Base-by-base conservation (phyloP, 1,284 basidiomycete species). In the Ganoderma sinense region DNA sequence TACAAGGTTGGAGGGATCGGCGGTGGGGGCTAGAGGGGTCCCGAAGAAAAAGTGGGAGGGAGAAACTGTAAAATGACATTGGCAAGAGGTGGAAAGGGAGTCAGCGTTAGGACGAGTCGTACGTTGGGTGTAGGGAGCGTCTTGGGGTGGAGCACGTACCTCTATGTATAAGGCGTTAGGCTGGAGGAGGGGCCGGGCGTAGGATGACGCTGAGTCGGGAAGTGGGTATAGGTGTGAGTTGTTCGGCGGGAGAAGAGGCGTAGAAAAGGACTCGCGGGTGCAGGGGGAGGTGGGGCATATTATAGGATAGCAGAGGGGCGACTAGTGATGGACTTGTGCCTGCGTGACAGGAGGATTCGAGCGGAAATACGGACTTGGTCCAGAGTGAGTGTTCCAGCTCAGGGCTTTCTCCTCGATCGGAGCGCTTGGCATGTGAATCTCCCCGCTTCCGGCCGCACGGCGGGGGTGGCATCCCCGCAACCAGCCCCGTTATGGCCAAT, bases 371-470 rank as follows among this genome's bases (percentile, higher is more conserved):
- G 5, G 39, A n/a, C 18, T 26, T 48, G 39, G 18, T 29, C 18
- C 36, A 36, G 23, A 26, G 40, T 18, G 51, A 36, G 39, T 26
- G 5, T 55, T 16, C 51, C 51, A 31, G 13, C 26, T 23, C n/a
- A 51, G 11, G 41, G 23, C 26, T 14, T 7, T 56, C 14, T 31
- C 53, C 29, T 56, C 53, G 48, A 61, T 48, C 60, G 48, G 29
- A 18, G 48, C 59, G 31, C 41, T 53, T 69, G 56, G n/a, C 69
- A 70, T 59, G 69, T 70, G 69, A 71, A 63, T 60, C 43, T 59
- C 45, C 62, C 41, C 63, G 51, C 66, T 62, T 18, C 45, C 45
- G 45, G 55, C 64, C 61, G 58, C 67, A 40, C 36, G 39, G 60
- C 48, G 58, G 62, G 59, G 41, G 48, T 33, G 33, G 43, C 29